Evolutionary conservation across 305 asterid genomes (phyloP), one percentile per base, ranked within the genome.

Genomic region (Fraxinus paxiana): DNA sequence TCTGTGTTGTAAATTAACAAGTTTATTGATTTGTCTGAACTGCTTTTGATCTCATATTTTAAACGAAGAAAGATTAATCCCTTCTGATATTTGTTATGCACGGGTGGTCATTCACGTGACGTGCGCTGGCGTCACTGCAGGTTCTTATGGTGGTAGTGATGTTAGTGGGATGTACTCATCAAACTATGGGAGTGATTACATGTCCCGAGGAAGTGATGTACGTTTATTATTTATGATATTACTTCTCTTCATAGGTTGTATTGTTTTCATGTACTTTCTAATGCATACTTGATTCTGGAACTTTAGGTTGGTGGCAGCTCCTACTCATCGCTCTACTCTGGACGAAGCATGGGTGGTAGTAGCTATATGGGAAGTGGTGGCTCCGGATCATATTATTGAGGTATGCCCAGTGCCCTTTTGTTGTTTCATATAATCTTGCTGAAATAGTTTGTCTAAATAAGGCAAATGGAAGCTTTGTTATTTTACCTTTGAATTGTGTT

Each of bases 341-440:
- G 97, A 33, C 97, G 97, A 30, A 89, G 93, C 80, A 51, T 91
- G 85, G 91, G 98, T 85, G 92, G 99, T 73, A 87, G 86, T 76
- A 88, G 93, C 87, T 95, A 95, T 77, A 91, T 92, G 95, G 96
- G 98, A 69, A 88, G 96, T 81, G 85, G 94, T 84, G 88, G 97
- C 83, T 95, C 99, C 65, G 92, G 97, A 81, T 91, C 98, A 20
- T 93, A 95, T 82, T 93, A 95, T 85, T 95, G 84, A 92, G 98
- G 97, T 91, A 87, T 59, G 87, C n/a, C n/a, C n/a, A n/a, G n/a
- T n/a, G n/a, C 38, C 18, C 37, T 46, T 75, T 46, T 46, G 38
- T 24, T 46, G 18, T 28, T 75, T 46, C 69, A 30, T 84, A 65
- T 69, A 70, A 33, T 82, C 85, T 77, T 80, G 74, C 72, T 80